Conservation (phyloP, 495 filamentous ascomycete species). For the Hamigera avellanea region DNA sequence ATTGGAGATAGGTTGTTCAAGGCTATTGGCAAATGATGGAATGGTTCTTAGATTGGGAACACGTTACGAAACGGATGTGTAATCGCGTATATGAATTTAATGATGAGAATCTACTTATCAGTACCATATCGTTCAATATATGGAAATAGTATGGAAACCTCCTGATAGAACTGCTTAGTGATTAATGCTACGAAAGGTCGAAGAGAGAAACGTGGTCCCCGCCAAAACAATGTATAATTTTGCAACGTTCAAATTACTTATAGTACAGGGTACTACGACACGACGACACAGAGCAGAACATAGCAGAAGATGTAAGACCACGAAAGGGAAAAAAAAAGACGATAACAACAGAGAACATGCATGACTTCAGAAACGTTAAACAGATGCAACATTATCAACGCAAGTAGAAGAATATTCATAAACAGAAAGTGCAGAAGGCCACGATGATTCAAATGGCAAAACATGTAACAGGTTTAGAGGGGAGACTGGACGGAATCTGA, state of each 20-base stretch:
- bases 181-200: too few relatives aligned
- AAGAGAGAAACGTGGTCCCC: too few relatives aligned
- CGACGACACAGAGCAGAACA: neutral
- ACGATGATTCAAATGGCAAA: slow-evolving; percentile 4
- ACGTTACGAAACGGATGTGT: neutral
- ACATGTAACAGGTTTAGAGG: slow-evolving; percentile 1
- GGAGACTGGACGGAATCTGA: neutral
- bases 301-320: neutral
- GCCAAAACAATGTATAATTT: neutral
- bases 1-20: slow-evolving; percentile 88
- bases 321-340: too few relatives aligned
- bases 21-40: slow-evolving; percentile 69
- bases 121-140: too few relatives aligned
- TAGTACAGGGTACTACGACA: slow-evolving; percentile 4
- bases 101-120: too few relatives aligned
- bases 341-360: neutral
- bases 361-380: neutral
- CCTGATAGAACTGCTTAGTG: too few relatives aligned
- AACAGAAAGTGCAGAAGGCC: slow-evolving; percentile 5
- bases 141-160: too few relatives aligned
- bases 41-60: neutral
- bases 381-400: slow-evolving; percentile 1
- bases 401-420: neutral
- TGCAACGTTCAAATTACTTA: neutral
- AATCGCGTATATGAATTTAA: too few relatives aligned